Conservation (phyloP, 106 monocot genomes). For the Posidonia australis region DNA sequence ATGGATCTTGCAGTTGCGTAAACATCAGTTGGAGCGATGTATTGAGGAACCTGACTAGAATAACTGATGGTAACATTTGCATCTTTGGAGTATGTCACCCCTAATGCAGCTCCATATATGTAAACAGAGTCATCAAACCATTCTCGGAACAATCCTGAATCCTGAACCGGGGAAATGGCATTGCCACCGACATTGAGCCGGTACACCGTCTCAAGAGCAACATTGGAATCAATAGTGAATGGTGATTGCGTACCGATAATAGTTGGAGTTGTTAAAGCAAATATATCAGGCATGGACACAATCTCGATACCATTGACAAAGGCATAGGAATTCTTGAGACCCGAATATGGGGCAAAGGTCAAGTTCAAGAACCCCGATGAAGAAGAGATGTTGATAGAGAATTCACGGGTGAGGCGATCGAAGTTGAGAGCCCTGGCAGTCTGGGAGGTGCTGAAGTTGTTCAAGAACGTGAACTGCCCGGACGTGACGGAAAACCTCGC, state of each 20-base stretch:
- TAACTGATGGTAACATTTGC: constrained; percentile 54
- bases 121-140: constrained; percentile 53
- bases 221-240: constrained; percentile 20
- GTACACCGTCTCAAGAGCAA: constrained; percentile 48
- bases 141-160: constrained; percentile 36
- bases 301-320: constrained; percentile 85
- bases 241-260: constrained; percentile 5
- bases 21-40: constrained; percentile 50
- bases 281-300: constrained; percentile 48
- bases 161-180: constrained; percentile 23
- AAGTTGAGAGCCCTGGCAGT: constrained; percentile 36
- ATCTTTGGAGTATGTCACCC: constrained; percentile 49
- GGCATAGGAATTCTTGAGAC: constrained; percentile 33
- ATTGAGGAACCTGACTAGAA: constrained; percentile 19
- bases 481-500: constrained; percentile 55
- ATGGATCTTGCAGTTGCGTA: constrained; percentile 69
- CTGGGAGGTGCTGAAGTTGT: constrained; percentile 57
- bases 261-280: constrained; percentile 3
- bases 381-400: constrained; percentile 40
- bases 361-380: constrained; percentile 36
- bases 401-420: constrained; percentile 43
- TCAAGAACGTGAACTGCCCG: constrained; percentile 37
- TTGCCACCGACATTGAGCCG: constrained; percentile 76
- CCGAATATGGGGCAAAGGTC: constrained; percentile 46
- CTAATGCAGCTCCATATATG: constrained; percentile 46